Base-by-base conservation (phyloP, 1,284 basidiomycete genomes). In the Leccinum subrobustum region DNA sequence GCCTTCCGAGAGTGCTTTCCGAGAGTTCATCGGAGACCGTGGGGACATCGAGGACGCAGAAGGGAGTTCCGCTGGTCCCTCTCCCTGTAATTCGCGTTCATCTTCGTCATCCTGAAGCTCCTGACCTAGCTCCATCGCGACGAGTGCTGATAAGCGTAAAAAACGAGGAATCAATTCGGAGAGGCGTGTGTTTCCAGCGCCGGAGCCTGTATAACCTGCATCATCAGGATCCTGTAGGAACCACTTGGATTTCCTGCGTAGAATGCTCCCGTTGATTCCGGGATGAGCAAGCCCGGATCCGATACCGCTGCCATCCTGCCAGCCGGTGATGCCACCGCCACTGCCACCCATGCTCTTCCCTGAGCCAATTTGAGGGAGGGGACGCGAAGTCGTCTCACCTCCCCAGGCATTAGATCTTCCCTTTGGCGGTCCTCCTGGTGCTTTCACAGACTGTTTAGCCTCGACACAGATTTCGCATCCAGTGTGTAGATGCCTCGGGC, bases 391-490 rank as follows among this genome's bases (percentile, higher is more conserved):
- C 8, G 48, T 62, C 47, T 69, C 70, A 23, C 68, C 73, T 55
- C 73, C 71, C 71, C 70, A 68, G 3, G 61, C 63, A 4, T 59
- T 52, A 31, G 58, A 29, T 47, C 70, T 69, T 20, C 64, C 63
- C 47, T 72, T 73, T 27, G 55, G 58, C 2, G 68, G 68, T 27
- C 68, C 69, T 53, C 68, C 70, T 57, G 70, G 77, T 31, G 57
- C 55, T 61, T 75, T 75, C 16, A 67, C 27, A 8, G 65, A 58
- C 0, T 78, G 75, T 64, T 79, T 85, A 0, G 84, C 83, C 63
- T 85, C 83, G 29, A 88, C 84, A 66, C 89, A 91, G 59, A 91
- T 89, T 65, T 87, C 83, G 66, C 89, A 91, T 35, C 81, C 83
- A 18, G 83, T 85, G 65, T 87, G 83, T 2, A 91, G 77, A 69